Conservation (phyloP, 2,329 filamentous ascomycete species). For the Mariannaea elegans region DNA sequence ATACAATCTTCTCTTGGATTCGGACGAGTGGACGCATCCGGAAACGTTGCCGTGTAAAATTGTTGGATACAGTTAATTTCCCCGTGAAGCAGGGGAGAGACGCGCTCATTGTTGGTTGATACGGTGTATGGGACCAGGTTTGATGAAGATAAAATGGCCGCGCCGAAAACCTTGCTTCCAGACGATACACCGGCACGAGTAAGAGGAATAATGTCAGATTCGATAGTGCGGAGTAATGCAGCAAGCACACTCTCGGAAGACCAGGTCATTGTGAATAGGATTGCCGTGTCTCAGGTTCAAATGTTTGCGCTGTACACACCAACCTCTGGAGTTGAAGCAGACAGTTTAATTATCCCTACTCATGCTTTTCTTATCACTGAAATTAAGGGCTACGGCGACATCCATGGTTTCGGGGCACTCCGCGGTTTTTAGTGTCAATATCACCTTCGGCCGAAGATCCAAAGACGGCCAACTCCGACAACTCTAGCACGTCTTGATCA, state of each 20-base stretch:
- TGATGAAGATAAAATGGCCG: constrained; percentile 58
- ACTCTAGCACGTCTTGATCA: too few species aligned
- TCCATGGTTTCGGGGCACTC: too few species aligned
- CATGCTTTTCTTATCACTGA: too few species aligned
- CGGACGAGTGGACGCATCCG: constrained; percentile 48
- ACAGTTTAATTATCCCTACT: too few species aligned
- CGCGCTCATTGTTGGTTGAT: constrained; percentile 64
- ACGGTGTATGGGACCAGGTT: constrained; percentile 55
- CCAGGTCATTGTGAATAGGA: neutral
- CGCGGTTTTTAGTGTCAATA: too few species aligned
- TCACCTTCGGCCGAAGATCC: too few species aligned
- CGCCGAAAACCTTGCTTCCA: constrained; percentile 66
- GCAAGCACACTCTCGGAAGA: constrained; percentile 44
- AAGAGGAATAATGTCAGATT: constrained; percentile 59
- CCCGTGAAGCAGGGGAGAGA: constrained; percentile 65
- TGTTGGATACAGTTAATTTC: constrained; percentile 69
- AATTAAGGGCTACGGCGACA: too few species aligned
- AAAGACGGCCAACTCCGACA: too few species aligned
- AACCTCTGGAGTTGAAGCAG: too few species aligned
- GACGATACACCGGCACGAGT: constrained; percentile 58
- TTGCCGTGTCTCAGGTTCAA: too few species aligned
- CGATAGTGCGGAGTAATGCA: constrained; percentile 53
- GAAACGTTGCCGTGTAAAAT: constrained; percentile 56
- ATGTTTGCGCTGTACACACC: too few species aligned
- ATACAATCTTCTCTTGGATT: constrained; percentile 56